Base-by-base conservation (phyloP, 2,329 filamentous ascomycete genomes). In the Trichoderma sp. region DNA sequence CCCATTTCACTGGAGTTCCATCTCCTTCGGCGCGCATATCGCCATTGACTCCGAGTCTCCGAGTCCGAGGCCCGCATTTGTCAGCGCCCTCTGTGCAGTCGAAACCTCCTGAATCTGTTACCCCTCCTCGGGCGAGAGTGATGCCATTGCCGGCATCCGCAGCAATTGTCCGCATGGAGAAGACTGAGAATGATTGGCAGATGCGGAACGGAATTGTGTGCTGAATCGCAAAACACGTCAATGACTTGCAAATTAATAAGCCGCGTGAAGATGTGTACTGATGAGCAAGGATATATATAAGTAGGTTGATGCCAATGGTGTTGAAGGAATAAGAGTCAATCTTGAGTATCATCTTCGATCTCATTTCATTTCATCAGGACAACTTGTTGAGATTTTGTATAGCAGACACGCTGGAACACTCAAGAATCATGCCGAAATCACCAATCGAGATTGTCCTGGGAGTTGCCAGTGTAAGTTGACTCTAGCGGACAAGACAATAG, bases 381-480 rank as follows among this genome's bases (percentile, higher is more conserved):
- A 30, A 30, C 6, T 30, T 12, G 3, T 14, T 3, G 12, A 39
- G 34, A 2, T 1, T 14, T 39, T 14, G 19, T 7, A 17, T 34
- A 55, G 41, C 15, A 2, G 5, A 5, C 5, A 12, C 48, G 6
- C 2, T 2, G 10, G 17, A 17, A 4, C 1, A 44, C 1, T 34
- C 3, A 39, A 4, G 9, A 26, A 55, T 15, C 6, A 63, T 63
- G 60, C 26, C 63, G 14, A 65, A 60, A 43, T 43, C 63, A 43
- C 55, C 47, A 7, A 21, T 65, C 17, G 56, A 65, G n/a, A 58
- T 65, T 19, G 45, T 65, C 28, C 39, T 60, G 7, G 63, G 63
- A 24, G 43, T 43, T 2, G 63, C 19, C 24, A 65, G 60, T n/a
- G 63, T 60, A 47, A 55, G 30, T 59, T 7, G 24, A 21, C 12